These are phyloP conservation scores for Citrus glauca DNA, from an alignment of 345 rosid species.

Conservation along the genomic window DNA sequence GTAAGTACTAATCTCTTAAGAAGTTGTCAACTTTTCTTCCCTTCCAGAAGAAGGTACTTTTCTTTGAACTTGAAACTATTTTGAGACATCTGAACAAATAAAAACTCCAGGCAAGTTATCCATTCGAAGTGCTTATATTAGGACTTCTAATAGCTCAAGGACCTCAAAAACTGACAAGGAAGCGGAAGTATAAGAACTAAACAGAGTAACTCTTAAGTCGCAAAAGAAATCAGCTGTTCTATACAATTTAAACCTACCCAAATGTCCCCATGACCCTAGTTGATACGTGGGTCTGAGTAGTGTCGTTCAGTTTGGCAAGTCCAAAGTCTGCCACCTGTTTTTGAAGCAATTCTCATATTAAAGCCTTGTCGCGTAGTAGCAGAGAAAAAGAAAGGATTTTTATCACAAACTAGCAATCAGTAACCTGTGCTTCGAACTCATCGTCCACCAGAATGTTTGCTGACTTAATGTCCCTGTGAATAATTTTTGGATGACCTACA, in stretches of 20 bases:
- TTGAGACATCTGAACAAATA: not conserved
- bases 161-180: not conserved
- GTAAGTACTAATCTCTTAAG: not conserved
- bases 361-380: not conserved
- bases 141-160: not conserved
- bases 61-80: not conserved
- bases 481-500: slow-evolving; percentile 88
- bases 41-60: not conserved
- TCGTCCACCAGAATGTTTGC: slow-evolving; percentile 84
- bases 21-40: not conserved
- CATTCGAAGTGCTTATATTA: not conserved
- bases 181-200: not conserved
- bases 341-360: slow-evolving; percentile 4
- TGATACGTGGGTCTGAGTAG: slow-evolving; percentile 87
- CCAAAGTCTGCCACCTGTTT: slow-evolving; percentile 96
- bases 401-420: slow-evolving; percentile 7
- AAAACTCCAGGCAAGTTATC: not conserved
- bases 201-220: not conserved
- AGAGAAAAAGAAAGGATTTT: not conserved
- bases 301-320: slow-evolving; percentile 81
- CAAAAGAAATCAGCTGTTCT: not conserved
- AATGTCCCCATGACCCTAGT: slow-evolving; percentile 99
- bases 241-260: slow-evolving; percentile 55
- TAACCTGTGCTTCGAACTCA: slow-evolving; percentile 83
- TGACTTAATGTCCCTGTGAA: slow-evolving; percentile 92